Conservation (phyloP, 2,329 filamentous ascomycete species). For the Biscogniauxia mediterranea region DNA sequence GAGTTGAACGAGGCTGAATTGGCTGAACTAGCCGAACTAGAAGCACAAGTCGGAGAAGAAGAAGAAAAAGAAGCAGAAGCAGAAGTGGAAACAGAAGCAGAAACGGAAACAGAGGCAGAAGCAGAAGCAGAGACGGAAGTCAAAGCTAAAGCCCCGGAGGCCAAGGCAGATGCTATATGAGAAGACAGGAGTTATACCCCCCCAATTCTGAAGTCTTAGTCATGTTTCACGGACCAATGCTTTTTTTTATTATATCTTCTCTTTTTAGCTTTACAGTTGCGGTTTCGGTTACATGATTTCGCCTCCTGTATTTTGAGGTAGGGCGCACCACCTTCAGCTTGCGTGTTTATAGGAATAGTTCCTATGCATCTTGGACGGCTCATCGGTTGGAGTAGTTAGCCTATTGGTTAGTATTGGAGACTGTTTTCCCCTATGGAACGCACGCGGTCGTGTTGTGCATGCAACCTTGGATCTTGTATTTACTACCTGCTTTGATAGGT, state of each 20-base stretch:
- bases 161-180: not conserved
- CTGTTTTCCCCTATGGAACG: not conserved
- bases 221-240: not conserved
- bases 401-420: not conserved
- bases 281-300: not conserved
- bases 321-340: not conserved
- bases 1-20: not conserved
- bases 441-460: not conserved
- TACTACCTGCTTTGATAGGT: not conserved
- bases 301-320: not conserved
- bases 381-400: not conserved
- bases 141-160: not conserved
- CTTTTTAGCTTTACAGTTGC: not conserved
- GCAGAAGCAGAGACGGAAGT: not conserved
- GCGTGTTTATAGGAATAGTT: not conserved
- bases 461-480: not conserved
- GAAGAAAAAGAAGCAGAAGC: not conserved
- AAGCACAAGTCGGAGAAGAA: not conserved
- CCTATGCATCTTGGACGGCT: not conserved
- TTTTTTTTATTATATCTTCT: not conserved
- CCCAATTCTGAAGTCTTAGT: not conserved
- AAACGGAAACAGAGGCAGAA: too few species aligned
- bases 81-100: not conserved
- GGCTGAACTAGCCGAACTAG: not conserved
- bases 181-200: not conserved